A percentile compares a stretch with the other conserved stretches of the same genome.
Conservation (phyloP, 208 protist species). For the Endotrypanum monterogeii region DNA sequence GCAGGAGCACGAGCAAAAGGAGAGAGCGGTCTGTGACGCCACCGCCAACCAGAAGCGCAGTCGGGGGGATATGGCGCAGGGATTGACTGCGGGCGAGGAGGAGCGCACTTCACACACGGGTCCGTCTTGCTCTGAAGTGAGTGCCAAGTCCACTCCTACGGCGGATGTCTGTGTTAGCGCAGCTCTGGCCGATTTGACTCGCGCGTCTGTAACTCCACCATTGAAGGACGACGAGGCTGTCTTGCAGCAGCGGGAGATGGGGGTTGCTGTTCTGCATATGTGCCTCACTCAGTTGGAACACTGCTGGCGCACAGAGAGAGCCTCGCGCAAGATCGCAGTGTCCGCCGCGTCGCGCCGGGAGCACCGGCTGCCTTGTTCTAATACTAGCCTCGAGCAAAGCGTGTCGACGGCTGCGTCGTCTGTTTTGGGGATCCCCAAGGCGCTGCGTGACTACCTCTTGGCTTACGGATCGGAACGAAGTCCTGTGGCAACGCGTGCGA, state of each 20-base stretch:
- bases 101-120: neutral
- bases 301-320: slow-evolving; percentile 13
- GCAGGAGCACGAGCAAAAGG: slow-evolving; percentile 15
- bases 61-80: slow-evolving; percentile 14
- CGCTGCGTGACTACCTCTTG: slow-evolving; percentile 11
- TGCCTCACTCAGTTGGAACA: slow-evolving; percentile 11
- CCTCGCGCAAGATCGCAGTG: neutral
- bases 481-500: slow-evolving; percentile 3
- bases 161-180: neutral
- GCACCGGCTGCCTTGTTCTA: neutral
- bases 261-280: slow-evolving; percentile 10
- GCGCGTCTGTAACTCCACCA: neutral
- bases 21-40: neutral
- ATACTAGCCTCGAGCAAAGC: neutral
- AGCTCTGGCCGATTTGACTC: neutral
- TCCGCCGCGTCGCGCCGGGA: neutral
- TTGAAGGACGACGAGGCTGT: slow-evolving; percentile 19
- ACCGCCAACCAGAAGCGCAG: slow-evolving; percentile 11
- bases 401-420: neutral
- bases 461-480: slow-evolving; percentile 7
- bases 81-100: neutral
- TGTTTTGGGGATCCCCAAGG: neutral
- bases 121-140: neutral
- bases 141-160: neutral
- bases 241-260: slow-evolving; percentile 11